These are phyloP conservation scores for Waltergamsia citrina DNA, from an alignment of 2,329 filamentous ascomycete genomes.

Conservation along the genomic window DNA sequence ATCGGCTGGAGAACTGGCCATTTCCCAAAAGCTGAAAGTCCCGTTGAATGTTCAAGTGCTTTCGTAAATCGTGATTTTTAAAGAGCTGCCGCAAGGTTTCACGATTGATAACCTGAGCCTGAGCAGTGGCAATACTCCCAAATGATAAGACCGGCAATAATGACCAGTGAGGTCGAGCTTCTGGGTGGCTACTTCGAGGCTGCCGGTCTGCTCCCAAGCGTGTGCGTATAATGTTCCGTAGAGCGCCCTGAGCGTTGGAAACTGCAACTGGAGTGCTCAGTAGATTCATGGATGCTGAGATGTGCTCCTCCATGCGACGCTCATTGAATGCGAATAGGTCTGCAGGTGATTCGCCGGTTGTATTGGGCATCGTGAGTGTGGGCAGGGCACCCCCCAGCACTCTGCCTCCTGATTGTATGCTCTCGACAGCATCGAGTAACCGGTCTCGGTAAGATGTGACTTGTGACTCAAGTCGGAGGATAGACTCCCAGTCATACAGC, in stretches of 20 bases:
- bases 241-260: constrained; percentile 17
- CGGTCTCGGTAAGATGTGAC: constrained; percentile 30
- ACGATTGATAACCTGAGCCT: constrained; percentile 68
- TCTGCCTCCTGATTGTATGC: background rate
- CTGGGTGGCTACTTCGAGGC: constrained; percentile 10
- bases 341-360: constrained; percentile 9
- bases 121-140: constrained; percentile 60
- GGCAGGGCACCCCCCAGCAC: background rate
- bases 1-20: constrained; percentile 69
- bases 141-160: constrained; percentile 64
- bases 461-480: constrained; percentile 52
- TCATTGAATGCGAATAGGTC: constrained; percentile 40
- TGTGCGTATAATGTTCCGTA: constrained; percentile 29
- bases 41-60: constrained; percentile 66
- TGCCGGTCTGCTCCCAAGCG: constrained; percentile 22
- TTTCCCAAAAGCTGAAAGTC: constrained; percentile 80
- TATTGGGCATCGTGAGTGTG: constrained; percentile 8
- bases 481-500: constrained; percentile 63
- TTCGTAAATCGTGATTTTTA: constrained; percentile 57
- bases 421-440: constrained; percentile 14
- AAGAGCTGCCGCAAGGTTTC: constrained; percentile 72
- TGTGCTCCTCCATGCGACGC: constrained; percentile 32
- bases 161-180: constrained; percentile 45
- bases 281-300: constrained; percentile 40
- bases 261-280: constrained; percentile 23